Base-by-base conservation (phyloP, 2,329 filamentous ascomycete species). In the Colletotrichum horii region DNA sequence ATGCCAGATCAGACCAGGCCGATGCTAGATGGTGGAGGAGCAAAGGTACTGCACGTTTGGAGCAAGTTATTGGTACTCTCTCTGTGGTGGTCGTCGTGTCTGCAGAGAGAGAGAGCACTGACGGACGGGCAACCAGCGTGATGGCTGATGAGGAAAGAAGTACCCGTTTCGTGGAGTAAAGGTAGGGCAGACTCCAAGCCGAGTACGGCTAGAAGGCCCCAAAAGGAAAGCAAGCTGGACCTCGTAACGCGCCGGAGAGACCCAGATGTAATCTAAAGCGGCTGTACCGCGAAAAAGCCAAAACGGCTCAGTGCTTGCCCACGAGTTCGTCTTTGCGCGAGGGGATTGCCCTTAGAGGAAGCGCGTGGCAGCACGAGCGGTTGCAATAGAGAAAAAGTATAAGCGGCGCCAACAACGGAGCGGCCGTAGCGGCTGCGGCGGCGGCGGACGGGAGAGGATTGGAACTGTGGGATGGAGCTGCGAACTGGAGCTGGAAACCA, bases 241-340 rank as follows among this genome's bases (percentile, higher is more conserved):
- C 70, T 75, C 70, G 74, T 73, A 75, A 64, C 64, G 64, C 38
- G 28, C 70, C 38, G 60, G 74, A 68, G 55, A 71, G 74, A 73
- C 74, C 74, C 74, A 75, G 70, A 75, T 65, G 74, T 65, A 75
- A 75, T 75, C 64, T 75, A 75, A 43, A 65, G 70, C 71, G 64
- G 56, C 72, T 68, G 70, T 68, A 73, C 73, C 56, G 69, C 38
- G 14, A 56, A 60, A 58, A 67, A 68, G 70, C 56, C 70, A 68
- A 65, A 68, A 34, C 14, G 48, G 64, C 32, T 38, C 26, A 55
- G 68, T 65, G 64, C 58, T 56, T 75, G 74, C 69, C 65, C 64
- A 68, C 34, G 56, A 58, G 58, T 69, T 73, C 71, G 74, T 60
- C 36, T 34, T 68, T 48, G 43, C 56, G 43, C 38, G 26, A 65